Evolutionary conservation across 2,329 filamentous ascomycete genomes (phyloP), one percentile per base, ranked within the genome.

Genomic region (Trichoderma simmonsii): DNA sequence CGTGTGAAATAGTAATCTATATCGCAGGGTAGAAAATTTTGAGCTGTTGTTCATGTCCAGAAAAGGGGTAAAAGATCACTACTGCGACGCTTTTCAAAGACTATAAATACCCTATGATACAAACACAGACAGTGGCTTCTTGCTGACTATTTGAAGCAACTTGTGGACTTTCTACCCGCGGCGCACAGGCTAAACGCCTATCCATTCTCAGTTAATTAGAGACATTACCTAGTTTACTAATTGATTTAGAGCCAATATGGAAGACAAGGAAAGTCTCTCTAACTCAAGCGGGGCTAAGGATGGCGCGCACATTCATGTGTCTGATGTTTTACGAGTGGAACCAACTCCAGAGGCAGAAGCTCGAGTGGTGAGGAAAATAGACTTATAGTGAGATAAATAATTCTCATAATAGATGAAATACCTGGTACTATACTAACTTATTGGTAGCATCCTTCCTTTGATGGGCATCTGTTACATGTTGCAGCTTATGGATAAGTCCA

Each of bases 381-480:
- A 62, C n/a, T 21, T 34, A 24, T 62, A 18, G 30, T 39, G 14
- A 62, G 59, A 36, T 14, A 15, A 21, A 26, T 26, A 12, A 6
- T 39, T 3, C 15, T 36, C 59, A 15, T 21, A 62, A 21, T 24
- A 12, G 24, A 15, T 12, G n/a, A 57, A 21, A 7, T 11, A 14
- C n/a, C 21, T 54, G 11, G 4, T 6, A 3, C 30, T 6, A 26
- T 62, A 26, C 59, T 62, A 26, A 62, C 48, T 54, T 4, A 24
- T 18, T 7, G 18, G 30, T 36, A 62, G 84, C 79, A 74, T 89
- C 34, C 84, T 90, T 78, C 89, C 84, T 4, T 72, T 85, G 72
- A 83, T 86, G 82, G 87, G 80, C 70, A 83, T 74, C 75, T 87
- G 83, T 1, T 90, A 90, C 75, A 84, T 87, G n/a, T 80, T 90